Evolutionary conservation across 768 basidiomycete species (phyloP).

Genomic region (Tephrocybe sp.): DNA sequence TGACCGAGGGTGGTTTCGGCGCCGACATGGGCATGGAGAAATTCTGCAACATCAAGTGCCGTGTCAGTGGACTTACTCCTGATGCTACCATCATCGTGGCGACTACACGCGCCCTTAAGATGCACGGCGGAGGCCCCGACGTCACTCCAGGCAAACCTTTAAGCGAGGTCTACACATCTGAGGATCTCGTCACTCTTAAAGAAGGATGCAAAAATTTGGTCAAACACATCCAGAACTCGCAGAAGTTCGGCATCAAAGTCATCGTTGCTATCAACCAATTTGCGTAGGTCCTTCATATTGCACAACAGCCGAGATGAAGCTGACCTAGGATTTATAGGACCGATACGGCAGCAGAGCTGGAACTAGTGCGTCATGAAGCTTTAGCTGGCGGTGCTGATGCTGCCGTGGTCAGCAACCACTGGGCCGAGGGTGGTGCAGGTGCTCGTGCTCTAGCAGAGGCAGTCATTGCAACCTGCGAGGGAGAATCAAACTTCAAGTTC

Average conservation of each 20-base stretch:
- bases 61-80: slow-evolving; percentile 86
- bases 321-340: slow-evolving; percentile 44
- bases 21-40: slow-evolving; percentile 99
- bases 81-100: slow-evolving; percentile 96
- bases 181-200: slow-evolving; percentile 84
- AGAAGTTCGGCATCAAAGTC: slow-evolving; percentile 95
- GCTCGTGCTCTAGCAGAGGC: slow-evolving; percentile 89
- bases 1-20: slow-evolving; percentile 98
- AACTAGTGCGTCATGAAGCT: slow-evolving; percentile 76
- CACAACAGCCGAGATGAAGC: background rate
- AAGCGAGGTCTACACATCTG: slow-evolving; percentile 90
- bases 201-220: slow-evolving; percentile 92
- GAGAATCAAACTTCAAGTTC: slow-evolving; percentile 84
- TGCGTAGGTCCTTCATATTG: slow-evolving; percentile 54
- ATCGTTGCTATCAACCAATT: slow-evolving; percentile 96
- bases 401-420: slow-evolving; percentile 94
- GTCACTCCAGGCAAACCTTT: slow-evolving; percentile 95
- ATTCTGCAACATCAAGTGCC: slow-evolving; percentile 99
- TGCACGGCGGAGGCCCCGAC: slow-evolving; percentile 98
- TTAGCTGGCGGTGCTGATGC: slow-evolving; percentile 88
- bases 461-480: slow-evolving; percentile 84
- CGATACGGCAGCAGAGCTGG: slow-evolving; percentile 87
- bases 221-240: slow-evolving; percentile 91
- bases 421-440: slow-evolving; percentile 93
- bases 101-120: slow-evolving; percentile 96